Evolutionary conservation across 1,284 basidiomycete species (phyloP).

Genomic region (Malassezia japonica): DNA sequence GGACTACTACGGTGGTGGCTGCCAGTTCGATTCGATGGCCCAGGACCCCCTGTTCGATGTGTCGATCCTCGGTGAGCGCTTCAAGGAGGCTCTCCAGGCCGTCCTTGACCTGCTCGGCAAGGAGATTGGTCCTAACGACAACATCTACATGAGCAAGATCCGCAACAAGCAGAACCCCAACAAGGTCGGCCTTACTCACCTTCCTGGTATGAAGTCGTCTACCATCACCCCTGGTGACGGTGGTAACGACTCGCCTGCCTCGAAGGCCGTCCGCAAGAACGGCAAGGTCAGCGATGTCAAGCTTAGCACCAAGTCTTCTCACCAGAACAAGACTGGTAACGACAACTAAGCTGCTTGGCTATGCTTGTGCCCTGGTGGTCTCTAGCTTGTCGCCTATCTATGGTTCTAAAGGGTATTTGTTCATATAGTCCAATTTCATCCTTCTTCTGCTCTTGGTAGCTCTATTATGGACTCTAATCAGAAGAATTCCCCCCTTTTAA

Average conservation of each 20-base stretch:
- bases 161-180: constrained; percentile 16
- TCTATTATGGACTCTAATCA: too few species aligned
- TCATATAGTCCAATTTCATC: too few species aligned
- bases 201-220: not conserved
- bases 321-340: too few species aligned
- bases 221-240: constrained; percentile 13
- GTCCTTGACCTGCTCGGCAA: constrained; percentile 17
- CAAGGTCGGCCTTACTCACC: constrained; percentile 9
- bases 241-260: constrained; percentile 7
- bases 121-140: constrained; percentile 17
- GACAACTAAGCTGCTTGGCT: too few species aligned
- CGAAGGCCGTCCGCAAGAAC: constrained; percentile 5
- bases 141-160: constrained; percentile 3
- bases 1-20: constrained; percentile 14
- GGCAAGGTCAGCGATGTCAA: constrained; percentile 1
- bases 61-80: constrained; percentile 10
- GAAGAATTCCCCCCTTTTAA: too few species aligned
- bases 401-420: too few species aligned
- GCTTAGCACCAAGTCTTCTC: not conserved
- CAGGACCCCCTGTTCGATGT: constrained; percentile 5
- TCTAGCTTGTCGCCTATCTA: too few species aligned
- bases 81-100: not conserved
- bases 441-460: too few species aligned
- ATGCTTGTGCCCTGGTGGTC: too few species aligned
- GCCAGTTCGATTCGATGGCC: constrained; percentile 15